Evolutionary conservation across 2,329 filamentous ascomycete species (phyloP), one percentile per base, ranked within the genome.

Genomic region (Colletotrichum sp.): DNA sequence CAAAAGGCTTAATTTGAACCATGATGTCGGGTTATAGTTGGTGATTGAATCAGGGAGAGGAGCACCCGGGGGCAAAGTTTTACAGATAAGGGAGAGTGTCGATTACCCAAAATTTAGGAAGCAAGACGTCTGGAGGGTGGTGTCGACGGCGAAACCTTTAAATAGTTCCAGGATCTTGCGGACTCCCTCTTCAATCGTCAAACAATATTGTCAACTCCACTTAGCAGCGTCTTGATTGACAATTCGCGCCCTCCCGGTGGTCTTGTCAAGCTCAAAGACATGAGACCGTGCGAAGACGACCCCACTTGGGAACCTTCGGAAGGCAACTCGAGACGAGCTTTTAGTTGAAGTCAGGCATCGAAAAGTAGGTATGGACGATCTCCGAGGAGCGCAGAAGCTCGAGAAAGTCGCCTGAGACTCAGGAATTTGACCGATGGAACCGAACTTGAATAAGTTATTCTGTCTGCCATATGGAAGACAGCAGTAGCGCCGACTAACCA

Each of bases 1-100:
- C 89, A 80, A 95, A 95, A 2, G 72, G 63, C 52, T 69, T 60
- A 62, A 75, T 68, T 21, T 66, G 82, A 76, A 85, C 83, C 84
- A 85, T 85, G 18, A 62, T 81, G 78, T 18, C 28, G 18, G 21
- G 16, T 59, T 28, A 59, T 6, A 26, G 16, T 16, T 28, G 21
- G 24, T 26, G 55, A 59, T 28, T 59, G 26, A 28, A 26, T 28
- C 24, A 16, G n/a, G 26, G 24, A 39, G 18, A 59, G 24, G 24
- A 21, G n/a, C 44, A 21, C n/a, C n/a, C 10, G 44, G 2, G n/a
- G 18, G 44, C 18, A 49, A 1, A 21, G n/a, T 49, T 49, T n/a
- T 4, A 49, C 10, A 3, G 6, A 12, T 21, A 4, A 49, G 44
- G n/a, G 44, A n/a, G 8, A 18, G 44, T 44, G 39, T n/a, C 39